These are phyloP conservation scores for Paramicrosporidium saccamoebae DNA, from an alignment of 371 early-diverging fungal genomes.

Conservation along the genomic window DNA sequence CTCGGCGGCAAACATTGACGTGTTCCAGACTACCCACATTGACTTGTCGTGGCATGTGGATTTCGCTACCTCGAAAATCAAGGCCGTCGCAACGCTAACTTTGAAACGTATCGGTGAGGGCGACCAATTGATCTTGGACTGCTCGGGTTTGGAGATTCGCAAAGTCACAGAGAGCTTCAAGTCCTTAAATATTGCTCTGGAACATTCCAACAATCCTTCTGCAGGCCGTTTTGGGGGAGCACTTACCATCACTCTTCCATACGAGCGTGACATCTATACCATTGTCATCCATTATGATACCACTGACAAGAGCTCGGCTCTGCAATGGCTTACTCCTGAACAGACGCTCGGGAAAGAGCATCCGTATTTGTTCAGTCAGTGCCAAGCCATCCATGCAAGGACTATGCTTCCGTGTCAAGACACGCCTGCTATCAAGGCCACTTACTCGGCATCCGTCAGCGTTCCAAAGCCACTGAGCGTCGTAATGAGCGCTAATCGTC, in stretches of 20 bases:
- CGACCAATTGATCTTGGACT: not conserved
- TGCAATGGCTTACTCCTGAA: conserved; percentile 63
- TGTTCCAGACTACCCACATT: conserved; percentile 26
- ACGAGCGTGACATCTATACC: too few species aligned
- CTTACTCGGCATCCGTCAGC: conserved; percentile 42
- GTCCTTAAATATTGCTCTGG: not conserved
- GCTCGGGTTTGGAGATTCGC: not conserved
- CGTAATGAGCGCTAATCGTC: conserved; percentile 19
- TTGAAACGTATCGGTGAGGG: not conserved
- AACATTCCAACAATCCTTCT: too few species aligned
- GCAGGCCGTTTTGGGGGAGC: too few species aligned
- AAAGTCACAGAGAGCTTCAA: not conserved
- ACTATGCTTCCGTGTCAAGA: conserved; percentile 67
- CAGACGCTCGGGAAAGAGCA: conserved; percentile 75
- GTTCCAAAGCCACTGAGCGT: conserved; percentile 29
- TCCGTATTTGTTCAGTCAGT: conserved; percentile 83
- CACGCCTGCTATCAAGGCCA: conserved; percentile 61
- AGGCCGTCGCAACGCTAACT: conserved; percentile 27
- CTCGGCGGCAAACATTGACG: conserved; percentile 38
- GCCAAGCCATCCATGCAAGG: conserved; percentile 81
- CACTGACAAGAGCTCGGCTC: conserved; percentile 41
- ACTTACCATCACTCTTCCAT: too few species aligned
- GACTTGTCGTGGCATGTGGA: conserved; percentile 35
- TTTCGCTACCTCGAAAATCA: conserved; percentile 25
- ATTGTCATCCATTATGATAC: conserved; percentile 29